Conservation (phyloP, 2,329 filamentous ascomycete species). For the Calycina marina region DNA sequence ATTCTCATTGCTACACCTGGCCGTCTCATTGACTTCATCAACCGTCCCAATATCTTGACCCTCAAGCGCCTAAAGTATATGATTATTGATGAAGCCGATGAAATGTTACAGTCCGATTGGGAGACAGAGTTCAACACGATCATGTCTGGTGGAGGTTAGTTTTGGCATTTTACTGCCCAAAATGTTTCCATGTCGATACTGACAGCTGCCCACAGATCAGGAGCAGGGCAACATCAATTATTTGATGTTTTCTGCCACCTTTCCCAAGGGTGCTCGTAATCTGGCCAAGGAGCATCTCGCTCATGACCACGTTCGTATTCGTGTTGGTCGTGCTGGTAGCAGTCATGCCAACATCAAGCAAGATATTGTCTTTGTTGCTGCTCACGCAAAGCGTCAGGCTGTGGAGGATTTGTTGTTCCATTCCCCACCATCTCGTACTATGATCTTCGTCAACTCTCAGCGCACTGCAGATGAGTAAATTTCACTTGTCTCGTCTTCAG, state of each 20-base stretch:
- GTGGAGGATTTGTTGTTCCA: conserved; percentile 59
- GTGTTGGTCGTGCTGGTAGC: conserved; percentile 75
- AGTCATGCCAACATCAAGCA: conserved; percentile 75
- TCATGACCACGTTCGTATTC: conserved; percentile 62
- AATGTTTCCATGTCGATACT: neutral
- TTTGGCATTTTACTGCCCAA: neutral
- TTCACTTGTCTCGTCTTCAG: no score
- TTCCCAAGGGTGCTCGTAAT: conserved; percentile 64
- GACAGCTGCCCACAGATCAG: conserved; percentile 40
- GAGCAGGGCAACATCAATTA: conserved; percentile 55
- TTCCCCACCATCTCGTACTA: conserved; percentile 58
- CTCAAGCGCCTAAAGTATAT: conserved; percentile 65
- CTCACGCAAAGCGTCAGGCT: conserved; percentile 50
- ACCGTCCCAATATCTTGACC: conserved; percentile 51
- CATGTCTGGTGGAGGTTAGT: conserved; percentile 66
- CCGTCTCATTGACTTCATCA: conserved; percentile 72
- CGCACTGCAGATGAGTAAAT: conserved; percentile 51
- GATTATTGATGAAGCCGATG: conserved; percentile 89
- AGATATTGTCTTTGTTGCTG: conserved; percentile 52
- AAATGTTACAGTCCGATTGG: conserved; percentile 76
- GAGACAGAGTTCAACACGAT: conserved; percentile 59
- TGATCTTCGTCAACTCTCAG: conserved; percentile 84
- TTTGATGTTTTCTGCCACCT: conserved; percentile 90
- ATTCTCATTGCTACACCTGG: conserved; percentile 80
- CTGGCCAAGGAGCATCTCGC: conserved; percentile 66